Percentiles rank a stretch among this genome's conserved stretches.
Conservation (phyloP, 169 alveolate species). For the Eimeria maxima region DNA sequence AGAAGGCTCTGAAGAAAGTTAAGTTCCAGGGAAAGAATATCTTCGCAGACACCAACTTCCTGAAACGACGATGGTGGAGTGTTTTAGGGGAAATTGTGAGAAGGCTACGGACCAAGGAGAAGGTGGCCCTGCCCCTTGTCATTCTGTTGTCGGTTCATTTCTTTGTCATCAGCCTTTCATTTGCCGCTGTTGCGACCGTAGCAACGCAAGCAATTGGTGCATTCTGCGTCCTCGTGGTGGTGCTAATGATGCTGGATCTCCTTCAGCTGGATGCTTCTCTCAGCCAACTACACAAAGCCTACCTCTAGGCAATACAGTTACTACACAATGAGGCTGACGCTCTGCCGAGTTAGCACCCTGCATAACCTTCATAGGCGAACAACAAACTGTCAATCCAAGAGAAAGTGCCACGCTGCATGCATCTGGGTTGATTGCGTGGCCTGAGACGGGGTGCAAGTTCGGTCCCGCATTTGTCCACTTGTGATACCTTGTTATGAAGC, state of each 20-base stretch:
- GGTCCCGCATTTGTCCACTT: neutral
- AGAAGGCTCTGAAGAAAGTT: neutral
- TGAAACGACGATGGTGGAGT: constrained; percentile 21
- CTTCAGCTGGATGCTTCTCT: constrained; percentile 42
- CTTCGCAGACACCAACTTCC: neutral
- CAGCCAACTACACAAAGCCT: neutral
- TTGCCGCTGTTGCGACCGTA: constrained; percentile 17
- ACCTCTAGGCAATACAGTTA: no score
- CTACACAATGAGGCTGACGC: neutral
- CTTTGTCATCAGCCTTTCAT: constrained; percentile 7
- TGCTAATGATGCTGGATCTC: constrained; percentile 52
- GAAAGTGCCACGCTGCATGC: no score
- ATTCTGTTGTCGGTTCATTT: constrained; percentile 2
- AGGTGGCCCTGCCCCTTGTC: neutral
- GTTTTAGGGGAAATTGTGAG: neutral
- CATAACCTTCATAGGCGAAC: neutral
- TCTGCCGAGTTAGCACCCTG: neutral
- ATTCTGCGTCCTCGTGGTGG: constrained; percentile 55
- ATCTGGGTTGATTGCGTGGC: neutral
- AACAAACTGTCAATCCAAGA: neutral
- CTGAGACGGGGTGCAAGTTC: neutral
- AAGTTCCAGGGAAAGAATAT: neutral
- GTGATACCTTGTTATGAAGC: neutral
- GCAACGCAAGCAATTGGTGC: constrained; percentile 35
- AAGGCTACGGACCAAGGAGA: constrained; percentile 18